Evolutionary conservation across 768 basidiomycete genomes (phyloP).

Genomic region (Suillus spraguei): DNA sequence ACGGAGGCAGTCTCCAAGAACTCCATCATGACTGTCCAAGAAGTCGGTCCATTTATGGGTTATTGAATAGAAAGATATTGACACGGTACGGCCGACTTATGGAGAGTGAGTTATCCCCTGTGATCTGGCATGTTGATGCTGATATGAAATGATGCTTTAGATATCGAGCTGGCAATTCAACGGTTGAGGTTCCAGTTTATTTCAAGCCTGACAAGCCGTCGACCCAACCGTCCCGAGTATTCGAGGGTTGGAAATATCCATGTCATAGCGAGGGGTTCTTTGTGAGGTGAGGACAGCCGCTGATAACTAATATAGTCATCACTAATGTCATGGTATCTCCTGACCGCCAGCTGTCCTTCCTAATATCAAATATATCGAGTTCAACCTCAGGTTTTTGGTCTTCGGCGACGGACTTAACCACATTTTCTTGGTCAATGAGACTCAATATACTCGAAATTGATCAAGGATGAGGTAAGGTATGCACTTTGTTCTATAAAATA

Average conservation of each 20-base stretch:
- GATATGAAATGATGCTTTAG: background rate
- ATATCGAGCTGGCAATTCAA: background rate
- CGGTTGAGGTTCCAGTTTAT: background rate
- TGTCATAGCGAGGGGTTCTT: background rate
- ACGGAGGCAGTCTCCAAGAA: too few relatives aligned
- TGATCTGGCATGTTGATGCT: background rate
- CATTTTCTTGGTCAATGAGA: constrained; percentile 9
- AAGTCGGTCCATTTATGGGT: background rate
- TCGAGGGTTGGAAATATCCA: background rate
- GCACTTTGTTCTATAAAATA: too few relatives aligned
- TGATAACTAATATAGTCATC: background rate
- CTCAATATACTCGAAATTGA: background rate
- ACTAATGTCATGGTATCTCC: background rate
- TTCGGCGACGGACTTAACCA: background rate
- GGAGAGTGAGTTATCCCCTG: background rate
- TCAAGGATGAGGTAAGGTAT: constrained; percentile 8
- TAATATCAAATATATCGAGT: background rate
- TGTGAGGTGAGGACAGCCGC: background rate
- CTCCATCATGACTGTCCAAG: background rate
- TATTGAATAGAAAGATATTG: background rate
- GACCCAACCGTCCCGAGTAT: background rate
- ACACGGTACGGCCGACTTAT: background rate
- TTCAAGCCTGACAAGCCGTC: background rate
- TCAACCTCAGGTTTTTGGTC: constrained; percentile 10
- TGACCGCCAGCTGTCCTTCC: background rate